A percentile compares a stretch with the other conserved stretches of the same genome.
phyloP scores from a whole-genome alignment of 257 asterid genomes.

The Thymus mandschuricus region DNA sequence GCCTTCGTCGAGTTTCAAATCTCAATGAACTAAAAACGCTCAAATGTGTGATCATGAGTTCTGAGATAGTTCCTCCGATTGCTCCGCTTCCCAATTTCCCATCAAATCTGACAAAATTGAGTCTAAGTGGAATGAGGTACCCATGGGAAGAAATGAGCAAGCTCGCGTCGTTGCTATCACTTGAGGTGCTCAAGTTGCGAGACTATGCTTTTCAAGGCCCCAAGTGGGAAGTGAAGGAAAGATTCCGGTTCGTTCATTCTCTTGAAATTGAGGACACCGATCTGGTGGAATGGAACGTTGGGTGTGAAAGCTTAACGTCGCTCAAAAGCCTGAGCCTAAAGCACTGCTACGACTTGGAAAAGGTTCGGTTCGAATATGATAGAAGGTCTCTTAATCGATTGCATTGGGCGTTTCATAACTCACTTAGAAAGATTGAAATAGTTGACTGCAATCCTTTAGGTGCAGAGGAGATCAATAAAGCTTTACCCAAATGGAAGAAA shows the following conservation, averaged over 20 bases:
- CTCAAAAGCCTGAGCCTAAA: background rate
- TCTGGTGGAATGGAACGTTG: constrained; percentile 8
- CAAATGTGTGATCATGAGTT: constrained; percentile 19
- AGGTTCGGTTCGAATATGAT: background rate
- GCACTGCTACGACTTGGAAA: constrained; percentile 17
- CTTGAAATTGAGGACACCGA: constrained; percentile 17
- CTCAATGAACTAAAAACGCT: background rate
- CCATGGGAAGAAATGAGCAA: constrained; percentile 19
- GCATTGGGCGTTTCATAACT: background rate
- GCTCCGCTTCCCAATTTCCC: background rate
- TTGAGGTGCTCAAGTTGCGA: constrained; percentile 17
- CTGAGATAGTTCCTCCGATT: background rate
- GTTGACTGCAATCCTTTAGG: constrained; percentile 28
- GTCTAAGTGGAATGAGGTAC: constrained; percentile 19
- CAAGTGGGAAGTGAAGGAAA: constrained; percentile 1
- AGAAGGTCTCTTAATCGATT: background rate
- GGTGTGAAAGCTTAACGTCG: background rate
- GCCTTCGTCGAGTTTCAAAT: background rate
- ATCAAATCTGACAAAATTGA: background rate
- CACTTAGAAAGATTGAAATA: constrained; percentile 1
- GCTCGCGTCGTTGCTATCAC: constrained; percentile 13
- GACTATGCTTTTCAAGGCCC: constrained; percentile 27
- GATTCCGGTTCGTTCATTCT: background rate
- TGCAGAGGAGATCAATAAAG: background rate
- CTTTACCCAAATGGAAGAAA: background rate